Percentiles rank a stretch among this genome's conserved stretches.
phyloP scores from a whole-genome alignment of 345 rosid species.

The Eucalyptus albens region DNA sequence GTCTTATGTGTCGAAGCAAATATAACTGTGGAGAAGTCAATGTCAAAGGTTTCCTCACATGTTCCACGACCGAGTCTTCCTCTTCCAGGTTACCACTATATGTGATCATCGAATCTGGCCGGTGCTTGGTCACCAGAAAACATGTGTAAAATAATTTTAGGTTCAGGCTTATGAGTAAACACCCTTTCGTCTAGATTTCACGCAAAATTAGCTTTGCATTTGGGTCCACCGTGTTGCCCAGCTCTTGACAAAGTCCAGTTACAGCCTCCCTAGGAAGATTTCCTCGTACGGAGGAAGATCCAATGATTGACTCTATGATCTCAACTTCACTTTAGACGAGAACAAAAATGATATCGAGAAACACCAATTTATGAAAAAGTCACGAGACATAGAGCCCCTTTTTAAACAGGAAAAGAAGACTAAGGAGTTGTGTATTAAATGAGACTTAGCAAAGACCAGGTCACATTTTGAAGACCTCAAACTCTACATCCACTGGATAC shows the following conservation, averaged over 20 bases:
- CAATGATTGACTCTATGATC: neutral
- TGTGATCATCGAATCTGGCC: neutral
- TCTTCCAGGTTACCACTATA: neutral
- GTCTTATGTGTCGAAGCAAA: neutral
- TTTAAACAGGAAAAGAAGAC: neutral
- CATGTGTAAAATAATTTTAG: neutral
- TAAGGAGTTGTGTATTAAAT: neutral
- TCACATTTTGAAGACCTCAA: neutral
- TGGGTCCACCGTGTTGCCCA: neutral
- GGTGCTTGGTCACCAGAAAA: neutral
- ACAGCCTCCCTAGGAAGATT: neutral
- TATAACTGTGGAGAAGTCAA: neutral
- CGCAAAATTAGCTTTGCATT: neutral
- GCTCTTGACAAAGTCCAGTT: neutral
- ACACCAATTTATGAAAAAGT: neutral
- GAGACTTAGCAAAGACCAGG: neutral
- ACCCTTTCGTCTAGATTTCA: neutral
- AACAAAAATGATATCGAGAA: neutral
- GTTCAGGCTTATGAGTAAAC: neutral
- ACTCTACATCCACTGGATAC: neutral
- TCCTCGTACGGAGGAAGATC: neutral
- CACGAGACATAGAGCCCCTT: neutral
- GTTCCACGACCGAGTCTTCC: neutral
- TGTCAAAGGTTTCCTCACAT: neutral
- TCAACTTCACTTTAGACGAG: neutral